phyloP scores from a whole-genome alignment of 176 grass and related monocot genomes.

The Hordeum marinum region DNA sequence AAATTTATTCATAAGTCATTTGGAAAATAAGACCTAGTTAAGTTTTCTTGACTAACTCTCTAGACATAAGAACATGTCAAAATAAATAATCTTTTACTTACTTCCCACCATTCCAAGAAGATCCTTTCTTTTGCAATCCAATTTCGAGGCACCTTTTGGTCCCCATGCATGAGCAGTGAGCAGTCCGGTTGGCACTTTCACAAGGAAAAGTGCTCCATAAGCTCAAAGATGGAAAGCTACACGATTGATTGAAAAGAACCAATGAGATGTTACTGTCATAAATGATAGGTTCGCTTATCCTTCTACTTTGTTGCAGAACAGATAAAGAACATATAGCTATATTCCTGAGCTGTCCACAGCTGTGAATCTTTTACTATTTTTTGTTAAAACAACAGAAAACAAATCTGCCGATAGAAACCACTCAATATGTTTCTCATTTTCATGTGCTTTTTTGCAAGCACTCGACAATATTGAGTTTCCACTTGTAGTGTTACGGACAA shows the following conservation, averaged over 20 bases:
- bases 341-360: not conserved
- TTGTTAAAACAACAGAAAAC: not conserved
- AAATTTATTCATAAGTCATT: not conserved
- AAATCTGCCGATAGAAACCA: not conserved
- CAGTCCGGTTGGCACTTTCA: not conserved
- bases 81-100: not conserved
- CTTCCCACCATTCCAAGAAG: not conserved
- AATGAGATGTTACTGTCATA: not conserved
- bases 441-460: not conserved
- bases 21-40: not conserved
- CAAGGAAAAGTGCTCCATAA: slow-evolving; percentile 13
- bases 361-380: not conserved
- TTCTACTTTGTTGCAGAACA: not conserved
- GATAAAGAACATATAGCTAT: not conserved
- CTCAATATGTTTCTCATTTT: not conserved
- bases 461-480: slow-evolving; percentile 4
- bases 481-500: not conserved
- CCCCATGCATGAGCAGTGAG: not conserved
- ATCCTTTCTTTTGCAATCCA: not conserved
- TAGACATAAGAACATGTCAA: not conserved
- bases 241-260: not conserved
- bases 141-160: not conserved
- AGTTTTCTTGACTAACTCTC: not conserved
- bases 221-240: not conserved
- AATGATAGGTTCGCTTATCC: not conserved